Conservation (phyloP, 192 early-diverging fungal species). For the Coemansia sp. region DNA sequence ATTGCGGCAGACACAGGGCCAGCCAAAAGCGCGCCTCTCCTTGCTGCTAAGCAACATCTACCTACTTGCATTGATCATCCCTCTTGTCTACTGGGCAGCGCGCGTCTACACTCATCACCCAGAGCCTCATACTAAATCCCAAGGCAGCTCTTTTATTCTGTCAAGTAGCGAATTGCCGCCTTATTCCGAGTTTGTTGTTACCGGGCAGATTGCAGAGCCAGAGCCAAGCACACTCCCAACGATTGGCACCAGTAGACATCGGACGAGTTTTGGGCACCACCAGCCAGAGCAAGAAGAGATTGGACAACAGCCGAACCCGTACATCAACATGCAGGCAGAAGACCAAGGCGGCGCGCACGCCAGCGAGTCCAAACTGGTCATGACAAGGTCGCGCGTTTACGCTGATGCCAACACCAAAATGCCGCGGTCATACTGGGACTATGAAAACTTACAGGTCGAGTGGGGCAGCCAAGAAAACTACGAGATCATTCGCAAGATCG, state of each 20-base stretch:
- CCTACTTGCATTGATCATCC: constrained; percentile 16
- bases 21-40: constrained; percentile 7
- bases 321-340: constrained; percentile 30
- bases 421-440: constrained; percentile 93
- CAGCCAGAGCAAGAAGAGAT: not conserved
- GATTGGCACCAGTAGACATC: constrained; percentile 10
- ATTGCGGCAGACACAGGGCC: not conserved
- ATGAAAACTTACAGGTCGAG: constrained; percentile 87
- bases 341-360: constrained; percentile 21
- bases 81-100: constrained; percentile 16
- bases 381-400: constrained; percentile 80
- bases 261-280: constrained; percentile 27
- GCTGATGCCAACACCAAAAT: constrained; percentile 81
- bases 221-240: constrained; percentile 1
- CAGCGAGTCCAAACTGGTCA: constrained; percentile 38
- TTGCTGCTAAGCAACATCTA: constrained; percentile 17
- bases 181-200: constrained; percentile 3
- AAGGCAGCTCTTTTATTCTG: not conserved
- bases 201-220: constrained; percentile 2
- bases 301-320: not conserved
- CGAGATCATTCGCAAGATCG: constrained; percentile 96
- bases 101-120: constrained; percentile 10
- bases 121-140: constrained; percentile 8
- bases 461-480: constrained; percentile 97
- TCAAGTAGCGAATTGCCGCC: constrained; percentile 7